These are phyloP conservation scores for Stevia rebaudiana DNA, from an alignment of 140 eudicot genomes.

Conservation along the genomic window DNA sequence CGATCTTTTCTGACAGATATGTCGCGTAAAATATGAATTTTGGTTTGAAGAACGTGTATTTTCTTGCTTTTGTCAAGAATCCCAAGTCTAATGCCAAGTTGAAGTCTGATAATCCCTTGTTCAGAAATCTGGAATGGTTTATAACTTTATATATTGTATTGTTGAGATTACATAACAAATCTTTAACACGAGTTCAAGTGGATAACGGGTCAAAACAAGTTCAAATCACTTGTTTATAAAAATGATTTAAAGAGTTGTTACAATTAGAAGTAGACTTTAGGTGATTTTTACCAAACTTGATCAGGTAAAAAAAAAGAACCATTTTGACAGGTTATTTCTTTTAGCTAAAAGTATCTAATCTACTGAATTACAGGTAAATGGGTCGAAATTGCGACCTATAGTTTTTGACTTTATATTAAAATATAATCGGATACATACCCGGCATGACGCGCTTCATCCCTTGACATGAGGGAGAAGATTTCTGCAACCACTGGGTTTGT, in stretches of 20 bases:
- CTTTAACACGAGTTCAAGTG: background rate
- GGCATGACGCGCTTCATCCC: slow-evolving; percentile 99
- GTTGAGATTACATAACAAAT: background rate
- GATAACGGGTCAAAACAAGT: background rate
- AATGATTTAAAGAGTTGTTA: no score
- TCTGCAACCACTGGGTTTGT: slow-evolving; percentile 99
- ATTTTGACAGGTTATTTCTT: background rate
- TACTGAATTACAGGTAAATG: background rate
- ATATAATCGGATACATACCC: slow-evolving; percentile 46
- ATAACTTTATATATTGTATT: no score
- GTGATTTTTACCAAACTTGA: no score
- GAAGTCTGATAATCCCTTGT: slow-evolving; percentile 95
- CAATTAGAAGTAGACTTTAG: no score
- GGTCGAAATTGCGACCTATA: background rate
- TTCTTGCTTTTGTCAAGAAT: slow-evolving; percentile 91
- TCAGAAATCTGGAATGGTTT: slow-evolving; percentile 58
- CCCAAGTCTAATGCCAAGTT: slow-evolving; percentile 95
- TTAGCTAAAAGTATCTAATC: background rate
- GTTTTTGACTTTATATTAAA: background rate
- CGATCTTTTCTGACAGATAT: slow-evolving; percentile 92
- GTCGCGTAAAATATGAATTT: slow-evolving; percentile 97
- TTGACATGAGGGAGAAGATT: slow-evolving; percentile 97
- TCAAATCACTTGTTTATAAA: no score
- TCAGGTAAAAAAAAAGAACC: no score
- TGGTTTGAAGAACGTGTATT: slow-evolving; percentile 95